Percentiles rank a stretch among this genome's conserved stretches.
Conservation (phyloP, 202 grass and related monocot genomes). For the Eragrostis tef region DNA sequence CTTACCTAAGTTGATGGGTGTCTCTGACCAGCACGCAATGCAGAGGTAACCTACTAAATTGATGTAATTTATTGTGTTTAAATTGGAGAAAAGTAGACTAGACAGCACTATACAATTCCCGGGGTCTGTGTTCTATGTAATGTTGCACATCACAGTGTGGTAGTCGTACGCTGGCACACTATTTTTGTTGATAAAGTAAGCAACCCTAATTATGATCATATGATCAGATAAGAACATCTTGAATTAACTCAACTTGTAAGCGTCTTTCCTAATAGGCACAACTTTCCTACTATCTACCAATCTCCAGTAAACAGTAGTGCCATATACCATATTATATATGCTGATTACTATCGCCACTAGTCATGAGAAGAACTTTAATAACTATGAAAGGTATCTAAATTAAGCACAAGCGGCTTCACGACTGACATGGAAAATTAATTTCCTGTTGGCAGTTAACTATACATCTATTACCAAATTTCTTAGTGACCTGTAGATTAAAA, state of each 20-base stretch:
- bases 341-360: background rate
- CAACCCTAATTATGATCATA: slow-evolving; percentile 22
- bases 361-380: background rate
- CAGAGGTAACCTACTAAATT: slow-evolving; percentile 4
- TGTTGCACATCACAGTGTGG: background rate
- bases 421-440: background rate
- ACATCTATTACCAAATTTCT: background rate
- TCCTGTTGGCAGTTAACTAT: background rate
- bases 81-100: slow-evolving; percentile 7
- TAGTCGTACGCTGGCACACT: background rate
- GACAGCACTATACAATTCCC: background rate
- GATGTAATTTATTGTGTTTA: slow-evolving; percentile 41
- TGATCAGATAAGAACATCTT: background rate
- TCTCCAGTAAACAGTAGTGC: background rate
- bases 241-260: background rate
- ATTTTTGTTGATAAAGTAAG: slow-evolving; percentile 35
- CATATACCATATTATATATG: too few relatives aligned
- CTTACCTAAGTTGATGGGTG: slow-evolving; percentile 54
- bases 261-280: slow-evolving; percentile 19
- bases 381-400: background rate
- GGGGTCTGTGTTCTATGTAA: background rate
- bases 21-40: slow-evolving; percentile 47
- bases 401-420: background rate
- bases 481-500: background rate
- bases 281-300: slow-evolving; percentile 29